phyloP scores from a whole-genome alignment of 2,329 filamentous ascomycete genomes.

The Passalora sequoiae region DNA sequence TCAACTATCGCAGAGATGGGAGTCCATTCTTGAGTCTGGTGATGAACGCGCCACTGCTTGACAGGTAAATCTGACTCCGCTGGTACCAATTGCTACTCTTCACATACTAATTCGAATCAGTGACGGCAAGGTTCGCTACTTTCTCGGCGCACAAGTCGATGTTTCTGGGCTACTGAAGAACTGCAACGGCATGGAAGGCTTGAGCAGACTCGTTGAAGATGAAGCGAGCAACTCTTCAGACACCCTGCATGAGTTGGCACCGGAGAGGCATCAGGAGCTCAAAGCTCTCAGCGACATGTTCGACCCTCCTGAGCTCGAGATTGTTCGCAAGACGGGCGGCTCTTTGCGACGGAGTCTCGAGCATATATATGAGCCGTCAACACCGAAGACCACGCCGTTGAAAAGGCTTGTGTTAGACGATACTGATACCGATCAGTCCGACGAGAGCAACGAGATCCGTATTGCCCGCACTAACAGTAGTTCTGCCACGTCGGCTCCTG shows the following conservation, averaged over 20 bases:
- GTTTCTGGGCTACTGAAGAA: constrained; percentile 63
- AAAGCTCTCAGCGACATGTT: constrained; percentile 64
- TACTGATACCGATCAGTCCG: constrained; percentile 12
- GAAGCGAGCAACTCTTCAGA: constrained; percentile 25
- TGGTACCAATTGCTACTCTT: not conserved
- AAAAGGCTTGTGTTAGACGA: constrained; percentile 47
- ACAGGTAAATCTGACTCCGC: constrained; percentile 38
- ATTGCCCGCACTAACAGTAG: not conserved
- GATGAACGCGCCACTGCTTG: constrained; percentile 63
- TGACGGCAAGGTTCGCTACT: constrained; percentile 61
- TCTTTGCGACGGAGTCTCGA: constrained; percentile 51
- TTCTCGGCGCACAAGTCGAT: constrained; percentile 67
- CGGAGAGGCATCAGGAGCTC: constrained; percentile 37
- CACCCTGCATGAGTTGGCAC: constrained; percentile 24
- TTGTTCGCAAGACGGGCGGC: constrained; percentile 58
- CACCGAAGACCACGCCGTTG: constrained; percentile 28
- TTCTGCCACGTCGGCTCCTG: not conserved
- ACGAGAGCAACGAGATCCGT: too few relatives aligned
- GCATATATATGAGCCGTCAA: constrained; percentile 42
- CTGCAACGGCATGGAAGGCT: constrained; percentile 58
- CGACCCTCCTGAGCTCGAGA: constrained; percentile 60
- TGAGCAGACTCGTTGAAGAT: constrained; percentile 38
- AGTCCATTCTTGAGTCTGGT: constrained; percentile 71
- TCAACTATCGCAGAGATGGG: constrained; percentile 70
- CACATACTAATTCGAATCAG: constrained; percentile 52